Percentiles rank a stretch among this genome's conserved stretches.
phyloP scores from a whole-genome alignment of 352 stramenopile species.

The Globisporangium iwayamae region DNA sequence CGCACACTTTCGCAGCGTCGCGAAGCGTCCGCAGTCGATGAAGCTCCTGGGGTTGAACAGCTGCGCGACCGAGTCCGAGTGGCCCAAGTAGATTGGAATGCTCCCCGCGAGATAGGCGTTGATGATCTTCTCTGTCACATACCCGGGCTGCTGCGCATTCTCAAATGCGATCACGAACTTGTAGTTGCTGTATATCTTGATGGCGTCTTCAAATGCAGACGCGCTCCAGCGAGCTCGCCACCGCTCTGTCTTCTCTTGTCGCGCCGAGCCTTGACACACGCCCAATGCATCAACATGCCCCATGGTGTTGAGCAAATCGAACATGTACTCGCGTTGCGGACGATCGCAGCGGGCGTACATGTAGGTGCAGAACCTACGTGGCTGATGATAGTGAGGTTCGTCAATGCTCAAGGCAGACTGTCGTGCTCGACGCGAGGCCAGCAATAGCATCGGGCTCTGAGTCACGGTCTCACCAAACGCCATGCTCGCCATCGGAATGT shows the following conservation, averaged over 20 bases:
- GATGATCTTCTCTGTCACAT: constrained; percentile 66
- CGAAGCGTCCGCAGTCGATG: constrained; percentile 51
- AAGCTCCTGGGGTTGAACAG: constrained; percentile 52
- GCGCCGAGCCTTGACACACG: not conserved
- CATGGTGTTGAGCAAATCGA: constrained; percentile 23
- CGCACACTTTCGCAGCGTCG: constrained; percentile 28
- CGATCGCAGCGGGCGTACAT: constrained; percentile 48
- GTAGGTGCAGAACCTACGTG: constrained; percentile 43
- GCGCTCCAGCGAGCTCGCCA: not conserved
- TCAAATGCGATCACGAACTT: constrained; percentile 76
- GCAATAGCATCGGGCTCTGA: constrained; percentile 23
- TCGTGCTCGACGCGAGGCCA: constrained; percentile 7
- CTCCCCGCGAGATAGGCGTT: constrained; percentile 54
- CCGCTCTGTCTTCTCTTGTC: not conserved
- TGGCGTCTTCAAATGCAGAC: not conserved
- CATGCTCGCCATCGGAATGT: constrained; percentile 31
- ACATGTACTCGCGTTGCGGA: constrained; percentile 52
- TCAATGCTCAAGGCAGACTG: not conserved
- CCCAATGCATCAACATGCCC: not conserved
- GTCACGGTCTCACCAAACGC: constrained; percentile 34
- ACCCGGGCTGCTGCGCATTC: constrained; percentile 36
- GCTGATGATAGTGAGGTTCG: not conserved
- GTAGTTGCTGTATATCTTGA: constrained; percentile 35
- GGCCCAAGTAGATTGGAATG: constrained; percentile 56
- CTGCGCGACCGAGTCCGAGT: constrained; percentile 29